A percentile compares a stretch with the other conserved stretches of the same genome.
These are phyloP conservation scores for Carpinus viminea DNA, from an alignment of 306 rosid species.

Conservation along the genomic window DNA sequence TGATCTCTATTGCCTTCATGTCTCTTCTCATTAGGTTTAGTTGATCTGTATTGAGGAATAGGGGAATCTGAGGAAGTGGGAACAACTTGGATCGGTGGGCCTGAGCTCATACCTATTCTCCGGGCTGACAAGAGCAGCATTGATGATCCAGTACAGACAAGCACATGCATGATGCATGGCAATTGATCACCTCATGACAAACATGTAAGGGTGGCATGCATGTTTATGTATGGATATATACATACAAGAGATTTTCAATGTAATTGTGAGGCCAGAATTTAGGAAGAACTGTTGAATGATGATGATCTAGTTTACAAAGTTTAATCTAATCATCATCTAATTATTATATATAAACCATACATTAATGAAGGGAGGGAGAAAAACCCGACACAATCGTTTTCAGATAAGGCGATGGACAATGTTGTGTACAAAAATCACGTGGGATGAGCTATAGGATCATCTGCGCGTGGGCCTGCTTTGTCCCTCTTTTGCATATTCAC, in stretches of 20 bases:
- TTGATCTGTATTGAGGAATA: not conserved
- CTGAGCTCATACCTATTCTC: not conserved
- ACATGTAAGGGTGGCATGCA: not conserved
- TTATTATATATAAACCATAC: slow-evolving; percentile 17
- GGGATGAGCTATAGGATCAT: slow-evolving; percentile 23
- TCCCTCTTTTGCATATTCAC: slow-evolving; percentile 33
- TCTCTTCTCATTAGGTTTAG: not conserved
- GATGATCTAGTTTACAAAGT: not conserved
- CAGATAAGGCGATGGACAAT: slow-evolving; percentile 32
- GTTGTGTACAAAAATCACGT: slow-evolving; percentile 27
- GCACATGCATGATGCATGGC: slow-evolving; percentile 4
- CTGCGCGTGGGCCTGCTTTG: slow-evolving; percentile 50
- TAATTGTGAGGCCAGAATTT: slow-evolving; percentile 3
- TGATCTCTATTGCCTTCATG: not conserved
- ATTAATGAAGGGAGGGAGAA: slow-evolving; percentile 31
- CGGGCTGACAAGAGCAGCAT: not conserved
- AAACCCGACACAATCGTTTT: slow-evolving; percentile 44
- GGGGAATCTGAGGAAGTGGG: not conserved
- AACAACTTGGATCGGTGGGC: not conserved
- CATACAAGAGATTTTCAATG: not conserved
- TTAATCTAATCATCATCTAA: slow-evolving; percentile 20
- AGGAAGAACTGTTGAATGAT: not conserved
- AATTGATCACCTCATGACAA: not conserved
- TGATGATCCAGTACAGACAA: not conserved
- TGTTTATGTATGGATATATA: not conserved